Evolutionary conservation across 495 filamentous ascomycete species (phyloP).

Genomic region (Mycothermus thermophilus): DNA sequence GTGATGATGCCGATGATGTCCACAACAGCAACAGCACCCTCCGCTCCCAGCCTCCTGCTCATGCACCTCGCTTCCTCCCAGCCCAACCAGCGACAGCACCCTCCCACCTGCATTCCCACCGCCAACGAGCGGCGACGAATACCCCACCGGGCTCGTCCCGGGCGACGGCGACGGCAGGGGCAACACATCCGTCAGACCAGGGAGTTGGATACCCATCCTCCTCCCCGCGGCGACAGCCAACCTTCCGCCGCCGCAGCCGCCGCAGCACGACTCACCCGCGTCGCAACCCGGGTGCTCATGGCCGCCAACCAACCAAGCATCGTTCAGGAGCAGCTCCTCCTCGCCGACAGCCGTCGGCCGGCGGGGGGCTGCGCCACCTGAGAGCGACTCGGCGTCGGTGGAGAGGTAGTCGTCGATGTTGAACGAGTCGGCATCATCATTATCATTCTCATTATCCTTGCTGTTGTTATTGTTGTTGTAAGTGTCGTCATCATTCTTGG

Average conservation of each 20-base stretch:
- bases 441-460: not conserved
- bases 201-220: not conserved
- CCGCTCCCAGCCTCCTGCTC: too few species aligned
- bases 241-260: not conserved
- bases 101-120: too few species aligned
- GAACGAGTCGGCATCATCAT: not conserved
- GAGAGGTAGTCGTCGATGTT: slow-evolving; percentile 16
- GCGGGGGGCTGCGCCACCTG: slow-evolving; percentile 7
- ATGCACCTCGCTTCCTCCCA: too few species aligned
- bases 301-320: slow-evolving; percentile 20
- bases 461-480: not conserved
- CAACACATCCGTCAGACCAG: not conserved
- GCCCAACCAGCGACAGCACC: too few species aligned
- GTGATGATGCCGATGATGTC: too few species aligned
- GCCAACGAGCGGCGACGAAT: too few species aligned
- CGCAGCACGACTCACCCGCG: too few species aligned
- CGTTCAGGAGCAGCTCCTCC: slow-evolving; percentile 30
- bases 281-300: slow-evolving; percentile 25
- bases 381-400: slow-evolving; percentile 24
- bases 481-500: not conserved
- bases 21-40: too few species aligned
- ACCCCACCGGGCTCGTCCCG: too few species aligned
- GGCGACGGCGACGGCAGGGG: too few species aligned
- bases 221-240: too few species aligned
- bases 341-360: slow-evolving; percentile 24